phyloP scores from a whole-genome alignment of 768 basidiomycete species.

The Kwoniella newhampshirensis region DNA sequence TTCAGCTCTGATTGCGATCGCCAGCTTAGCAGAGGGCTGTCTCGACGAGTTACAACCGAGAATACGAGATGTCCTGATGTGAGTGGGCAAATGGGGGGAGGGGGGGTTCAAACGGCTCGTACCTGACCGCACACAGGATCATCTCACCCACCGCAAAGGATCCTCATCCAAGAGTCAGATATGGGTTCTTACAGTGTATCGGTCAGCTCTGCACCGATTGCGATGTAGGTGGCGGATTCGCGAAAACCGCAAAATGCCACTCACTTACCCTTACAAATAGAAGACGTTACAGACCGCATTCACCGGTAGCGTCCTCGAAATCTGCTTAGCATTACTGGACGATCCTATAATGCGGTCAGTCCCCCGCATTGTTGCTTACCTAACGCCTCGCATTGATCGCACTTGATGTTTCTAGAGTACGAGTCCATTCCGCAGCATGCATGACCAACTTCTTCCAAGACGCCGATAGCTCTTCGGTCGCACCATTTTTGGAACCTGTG shows the following conservation, averaged over 20 bases:
- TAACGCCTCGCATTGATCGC: not conserved
- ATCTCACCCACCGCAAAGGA: constrained; percentile 70
- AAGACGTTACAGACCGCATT: constrained; percentile 73
- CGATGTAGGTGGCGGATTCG: constrained; percentile 59
- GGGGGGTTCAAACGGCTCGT: not conserved
- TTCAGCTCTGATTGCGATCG: constrained; percentile 83
- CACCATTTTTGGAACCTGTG: constrained; percentile 76
- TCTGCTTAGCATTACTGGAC: constrained; percentile 70
- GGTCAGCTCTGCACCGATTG: constrained; percentile 88
- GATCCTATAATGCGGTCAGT: constrained; percentile 70
- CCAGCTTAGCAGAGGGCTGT: constrained; percentile 74
- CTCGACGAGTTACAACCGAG: constrained; percentile 69
- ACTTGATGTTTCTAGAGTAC: constrained; percentile 60
- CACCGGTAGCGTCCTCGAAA: constrained; percentile 67
- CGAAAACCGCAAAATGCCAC: not conserved
- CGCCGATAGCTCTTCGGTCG: constrained; percentile 68
- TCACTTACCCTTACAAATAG: constrained; percentile 50
- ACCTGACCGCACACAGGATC: constrained; percentile 15
- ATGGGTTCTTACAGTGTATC: constrained; percentile 75
- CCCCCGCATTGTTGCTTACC: not conserved
- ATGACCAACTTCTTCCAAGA: constrained; percentile 90
- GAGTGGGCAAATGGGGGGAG: constrained; percentile 36
- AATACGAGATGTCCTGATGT: constrained; percentile 79
- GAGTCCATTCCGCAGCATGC: constrained; percentile 81
- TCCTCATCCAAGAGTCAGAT: constrained; percentile 69